Evolutionary conservation across 345 rosid species (phyloP), one percentile per base, ranked within the genome.

Genomic region (Salix arbutifolia): DNA sequence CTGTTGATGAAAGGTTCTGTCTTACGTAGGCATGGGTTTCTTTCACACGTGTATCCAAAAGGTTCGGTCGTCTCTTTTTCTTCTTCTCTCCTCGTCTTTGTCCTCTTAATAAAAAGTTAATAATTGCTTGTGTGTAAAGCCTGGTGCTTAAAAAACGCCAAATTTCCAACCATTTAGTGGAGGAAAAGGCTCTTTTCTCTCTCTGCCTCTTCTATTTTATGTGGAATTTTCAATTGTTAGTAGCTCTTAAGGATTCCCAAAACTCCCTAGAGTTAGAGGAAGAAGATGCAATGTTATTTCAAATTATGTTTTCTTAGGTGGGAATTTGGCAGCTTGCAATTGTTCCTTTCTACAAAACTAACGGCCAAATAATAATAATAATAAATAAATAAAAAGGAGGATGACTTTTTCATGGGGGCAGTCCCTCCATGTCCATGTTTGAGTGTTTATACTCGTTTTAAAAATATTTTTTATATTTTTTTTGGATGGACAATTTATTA

Each of bases 121-220:
- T 76, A 70, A 72, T 75, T 75, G 87, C 90, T 81, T 87, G 77
- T 78, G 83, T 86, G 86, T 80, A 83, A 87, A 86, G 66, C 77
- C 84, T 79, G 77, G 83, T 87, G 81, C 81, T 62, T 79, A 53
- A 80, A 66, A 76, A 82, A 76, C 77, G 73, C 87, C 85, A 78
- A 83, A 70, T 73, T 83, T 73, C 77, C 80, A 78, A 60, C 80
- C 78, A 80, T 80, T 31, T 69, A 75, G 83, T 73, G 81, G 84
- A 40, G 84, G 44, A 60, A 74, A 83, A 84, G 85, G 44, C 3
- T 1, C 13, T 76, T 85, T 74, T 86, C 84, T 79, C 38, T 71
- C 40, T n/a, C 28, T 44, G 62, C 81, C 50, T 31, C 33, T 31
- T 31, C 33, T 31, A 4, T 31, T 31, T 31, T 31, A 31, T 31